Conservation (phyloP, 1,284 basidiomycete species). For the Ceratobasidium sp. region DNA sequence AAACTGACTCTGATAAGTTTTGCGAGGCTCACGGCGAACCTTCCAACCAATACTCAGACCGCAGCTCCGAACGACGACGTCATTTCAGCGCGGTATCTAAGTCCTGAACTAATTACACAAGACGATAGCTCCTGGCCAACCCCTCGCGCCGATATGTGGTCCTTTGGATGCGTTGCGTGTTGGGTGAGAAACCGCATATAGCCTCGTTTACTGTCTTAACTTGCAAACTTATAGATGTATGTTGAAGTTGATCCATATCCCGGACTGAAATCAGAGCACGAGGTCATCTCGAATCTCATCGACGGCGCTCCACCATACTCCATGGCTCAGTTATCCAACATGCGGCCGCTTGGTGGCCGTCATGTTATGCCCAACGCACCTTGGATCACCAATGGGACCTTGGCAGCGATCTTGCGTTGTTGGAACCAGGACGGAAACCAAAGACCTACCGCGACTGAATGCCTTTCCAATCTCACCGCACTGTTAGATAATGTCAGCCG, state of each 20-base stretch:
- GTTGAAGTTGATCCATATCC: constrained; percentile 18
- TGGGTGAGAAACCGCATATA: not conserved
- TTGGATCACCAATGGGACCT: constrained; percentile 21
- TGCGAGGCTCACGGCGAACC: constrained; percentile 13
- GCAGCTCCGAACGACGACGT: constrained; percentile 11
- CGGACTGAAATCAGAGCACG: not conserved
- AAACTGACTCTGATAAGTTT: constrained; percentile 24
- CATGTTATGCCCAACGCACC: constrained; percentile 11
- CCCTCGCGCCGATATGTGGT: constrained; percentile 28
- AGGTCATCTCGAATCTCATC: not conserved
- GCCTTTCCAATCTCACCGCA: not conserved
- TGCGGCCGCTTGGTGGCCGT: not conserved
- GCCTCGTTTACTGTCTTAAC: not conserved
- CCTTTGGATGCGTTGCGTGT: constrained; percentile 29
- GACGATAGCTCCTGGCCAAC: not conserved
- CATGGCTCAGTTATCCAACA: not conserved
- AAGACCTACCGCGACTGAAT: constrained; percentile 1
- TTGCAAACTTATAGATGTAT: not conserved
- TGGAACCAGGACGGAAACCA: constrained; percentile 13
- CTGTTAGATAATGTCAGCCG: not conserved
- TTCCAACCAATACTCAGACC: not conserved
- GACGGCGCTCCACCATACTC: not conserved
- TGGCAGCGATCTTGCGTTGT: constrained; percentile 1
- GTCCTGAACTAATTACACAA: constrained; percentile 24
- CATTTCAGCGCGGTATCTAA: constrained; percentile 19